Evolutionary conservation across 352 stramenopile species (phyloP).

Genomic region (Globisporangium spinosum): DNA sequence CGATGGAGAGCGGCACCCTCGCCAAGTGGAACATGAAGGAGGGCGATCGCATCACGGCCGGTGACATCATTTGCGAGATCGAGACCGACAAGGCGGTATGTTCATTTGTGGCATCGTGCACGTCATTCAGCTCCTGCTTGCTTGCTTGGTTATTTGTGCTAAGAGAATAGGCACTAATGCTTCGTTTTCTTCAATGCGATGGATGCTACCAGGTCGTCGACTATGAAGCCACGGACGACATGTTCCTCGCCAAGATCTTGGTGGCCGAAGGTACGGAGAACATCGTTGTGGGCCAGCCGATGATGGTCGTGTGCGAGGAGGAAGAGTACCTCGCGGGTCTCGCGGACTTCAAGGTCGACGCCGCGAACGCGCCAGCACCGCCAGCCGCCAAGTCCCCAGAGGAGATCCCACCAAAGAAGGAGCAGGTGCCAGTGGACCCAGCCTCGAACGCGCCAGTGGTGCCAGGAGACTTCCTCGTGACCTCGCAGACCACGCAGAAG

Average conservation of each 20-base stretch:
- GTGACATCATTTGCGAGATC: slow-evolving; percentile 95
- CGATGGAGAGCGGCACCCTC: slow-evolving; percentile 96
- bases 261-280: slow-evolving; percentile 88
- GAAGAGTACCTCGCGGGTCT: slow-evolving; percentile 61
- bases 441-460: slow-evolving; percentile 45
- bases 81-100: slow-evolving; percentile 97
- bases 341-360: slow-evolving; percentile 74
- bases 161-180: neutral
- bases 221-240: slow-evolving; percentile 97
- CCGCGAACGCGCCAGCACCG: slow-evolving; percentile 24
- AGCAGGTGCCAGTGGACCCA: slow-evolving; percentile 49
- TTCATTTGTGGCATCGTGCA: neutral
- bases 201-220: slow-evolving; percentile 83
- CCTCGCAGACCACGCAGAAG: slow-evolving; percentile 60
- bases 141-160: neutral
- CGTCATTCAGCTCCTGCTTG: too few relatives aligned
- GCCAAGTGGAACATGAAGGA: slow-evolving; percentile 93
- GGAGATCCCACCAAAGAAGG: slow-evolving; percentile 65
- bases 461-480: slow-evolving; percentile 62
- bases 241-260: slow-evolving; percentile 95
- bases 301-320: slow-evolving; percentile 95
- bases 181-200: neutral
- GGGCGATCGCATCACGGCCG: slow-evolving; percentile 90
- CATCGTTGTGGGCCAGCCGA: slow-evolving; percentile 91
- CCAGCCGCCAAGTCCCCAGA: slow-evolving; percentile 43